Percentiles rank a stretch among this genome's conserved stretches.
These are phyloP conservation scores for Acanthamoeba royreba DNA, from an alignment of 208 protist species.

Conservation along the genomic window DNA sequence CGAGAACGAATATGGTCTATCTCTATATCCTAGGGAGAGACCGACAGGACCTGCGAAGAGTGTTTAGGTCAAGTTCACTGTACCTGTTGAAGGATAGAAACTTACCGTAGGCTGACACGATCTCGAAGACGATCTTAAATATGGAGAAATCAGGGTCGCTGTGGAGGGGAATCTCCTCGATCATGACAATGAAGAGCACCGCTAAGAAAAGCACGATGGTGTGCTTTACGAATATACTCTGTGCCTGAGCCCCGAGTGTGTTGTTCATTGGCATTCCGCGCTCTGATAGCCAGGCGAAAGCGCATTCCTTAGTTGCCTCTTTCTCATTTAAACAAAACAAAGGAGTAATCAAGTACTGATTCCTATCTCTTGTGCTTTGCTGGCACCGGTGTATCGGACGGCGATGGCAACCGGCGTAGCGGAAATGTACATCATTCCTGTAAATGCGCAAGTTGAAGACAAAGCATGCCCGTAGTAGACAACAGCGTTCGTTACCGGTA, in stretches of 20 bases:
- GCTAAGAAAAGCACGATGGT: neutral
- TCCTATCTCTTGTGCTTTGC: neutral
- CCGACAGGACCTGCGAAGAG: neutral
- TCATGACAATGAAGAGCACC: constrained; percentile 10
- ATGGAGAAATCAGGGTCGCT: neutral
- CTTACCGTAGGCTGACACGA: neutral
- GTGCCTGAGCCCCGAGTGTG: neutral
- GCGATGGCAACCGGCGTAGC: neutral
- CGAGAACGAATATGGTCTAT: neutral
- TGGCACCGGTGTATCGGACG: neutral
- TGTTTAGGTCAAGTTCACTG: neutral
- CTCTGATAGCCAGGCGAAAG: neutral
- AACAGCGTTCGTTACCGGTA: neutral
- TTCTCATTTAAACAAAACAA: neutral
- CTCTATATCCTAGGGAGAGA: neutral
- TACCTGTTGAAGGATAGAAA: neutral
- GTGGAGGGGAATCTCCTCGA: neutral
- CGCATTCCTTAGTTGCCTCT: no score
- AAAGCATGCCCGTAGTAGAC: neutral
- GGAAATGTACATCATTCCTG: constrained; percentile 40
- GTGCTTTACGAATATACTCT: neutral
- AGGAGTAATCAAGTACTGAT: neutral
- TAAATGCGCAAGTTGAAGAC: neutral
- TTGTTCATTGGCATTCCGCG: neutral
- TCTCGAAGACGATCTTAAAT: constrained; percentile 47